These are phyloP conservation scores for Pugionium cornutum DNA, from an alignment of 345 rosid species.

Conservation along the genomic window DNA sequence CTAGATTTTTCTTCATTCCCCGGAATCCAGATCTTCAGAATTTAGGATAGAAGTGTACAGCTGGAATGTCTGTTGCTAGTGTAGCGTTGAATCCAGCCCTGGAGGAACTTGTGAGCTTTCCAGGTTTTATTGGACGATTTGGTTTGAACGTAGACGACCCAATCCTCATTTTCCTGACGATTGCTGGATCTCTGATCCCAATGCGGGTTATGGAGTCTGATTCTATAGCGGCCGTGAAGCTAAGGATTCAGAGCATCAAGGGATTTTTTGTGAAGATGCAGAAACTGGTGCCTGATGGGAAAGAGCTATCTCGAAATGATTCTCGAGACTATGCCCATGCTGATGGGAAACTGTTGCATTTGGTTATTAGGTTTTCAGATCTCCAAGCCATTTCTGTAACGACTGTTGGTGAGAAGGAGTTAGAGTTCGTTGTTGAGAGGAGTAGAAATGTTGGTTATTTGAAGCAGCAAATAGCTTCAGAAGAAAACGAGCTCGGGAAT, in stretches of 20 bases:
- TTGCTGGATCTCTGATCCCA: conserved; percentile 61
- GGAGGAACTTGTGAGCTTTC: conserved; percentile 50
- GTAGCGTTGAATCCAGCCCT: conserved; percentile 60
- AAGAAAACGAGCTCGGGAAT: conserved; percentile 47
- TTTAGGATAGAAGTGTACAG: conserved; percentile 35
- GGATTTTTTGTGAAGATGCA: conserved; percentile 68
- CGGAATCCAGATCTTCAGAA: conserved; percentile 20
- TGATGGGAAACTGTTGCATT: conserved; percentile 65
- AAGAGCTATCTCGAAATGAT: conserved; percentile 58
- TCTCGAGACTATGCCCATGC: conserved; percentile 61
- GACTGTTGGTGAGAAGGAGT: too few species aligned
- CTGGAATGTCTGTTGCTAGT: conserved; percentile 55
- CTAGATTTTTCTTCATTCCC: conserved; percentile 10
- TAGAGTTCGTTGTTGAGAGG: conserved; percentile 60
- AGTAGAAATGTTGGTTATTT: conserved; percentile 69
- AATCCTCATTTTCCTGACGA: conserved; percentile 59
- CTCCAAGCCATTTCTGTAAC: conserved; percentile 63
- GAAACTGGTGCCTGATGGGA: conserved; percentile 63
- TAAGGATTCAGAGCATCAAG: conserved; percentile 66
- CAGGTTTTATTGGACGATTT: conserved; percentile 36
- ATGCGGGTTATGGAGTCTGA: conserved; percentile 66
- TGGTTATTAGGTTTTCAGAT: conserved; percentile 67
- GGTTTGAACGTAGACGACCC: conserved; percentile 45
- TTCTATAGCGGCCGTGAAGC: conserved; percentile 73
- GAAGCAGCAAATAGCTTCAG: conserved; percentile 67